Conservation (phyloP, 2,329 filamentous ascomycete species). For the Fusarium nurragi region DNA sequence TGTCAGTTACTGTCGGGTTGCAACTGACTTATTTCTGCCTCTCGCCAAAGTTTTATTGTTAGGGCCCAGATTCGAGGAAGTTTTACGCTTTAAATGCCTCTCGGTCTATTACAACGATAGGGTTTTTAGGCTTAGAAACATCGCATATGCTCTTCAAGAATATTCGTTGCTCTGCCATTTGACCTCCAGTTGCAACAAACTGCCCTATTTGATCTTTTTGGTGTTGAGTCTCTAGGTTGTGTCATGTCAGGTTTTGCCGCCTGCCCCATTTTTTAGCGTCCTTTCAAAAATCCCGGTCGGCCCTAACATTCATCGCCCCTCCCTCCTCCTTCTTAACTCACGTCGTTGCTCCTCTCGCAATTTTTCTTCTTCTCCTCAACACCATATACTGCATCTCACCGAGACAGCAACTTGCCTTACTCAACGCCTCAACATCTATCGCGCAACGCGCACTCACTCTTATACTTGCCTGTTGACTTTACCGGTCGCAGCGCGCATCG, state of each 20-base stretch:
- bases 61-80: not conserved
- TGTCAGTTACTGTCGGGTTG: not conserved
- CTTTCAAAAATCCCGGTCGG: constrained; percentile 38
- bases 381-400: constrained; percentile 39
- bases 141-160: not conserved
- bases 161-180: not conserved
- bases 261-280: constrained; percentile 40
- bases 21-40: not conserved
- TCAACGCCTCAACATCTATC: constrained; percentile 23
- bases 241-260: constrained; percentile 26
- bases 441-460: constrained; percentile 36
- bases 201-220: not conserved
- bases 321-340: constrained; percentile 36
- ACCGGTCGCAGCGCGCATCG: constrained; percentile 43
- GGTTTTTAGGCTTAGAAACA: no score
- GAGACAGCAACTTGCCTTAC: constrained; percentile 39
- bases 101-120: no score
- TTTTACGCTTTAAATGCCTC: not conserved
- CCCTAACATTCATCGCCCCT: constrained; percentile 43
- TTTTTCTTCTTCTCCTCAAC: constrained; percentile 36
- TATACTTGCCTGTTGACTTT: constrained; percentile 42
- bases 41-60: constrained; percentile 2
- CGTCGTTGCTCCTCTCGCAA: constrained; percentile 34
- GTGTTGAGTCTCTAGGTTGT: not conserved
- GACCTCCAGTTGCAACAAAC: not conserved